Percentiles rank a stretch among this genome's conserved stretches.
phyloP scores from a whole-genome alignment of 1,139 yeast genomes.

The Taphrina wiesneri region DNA sequence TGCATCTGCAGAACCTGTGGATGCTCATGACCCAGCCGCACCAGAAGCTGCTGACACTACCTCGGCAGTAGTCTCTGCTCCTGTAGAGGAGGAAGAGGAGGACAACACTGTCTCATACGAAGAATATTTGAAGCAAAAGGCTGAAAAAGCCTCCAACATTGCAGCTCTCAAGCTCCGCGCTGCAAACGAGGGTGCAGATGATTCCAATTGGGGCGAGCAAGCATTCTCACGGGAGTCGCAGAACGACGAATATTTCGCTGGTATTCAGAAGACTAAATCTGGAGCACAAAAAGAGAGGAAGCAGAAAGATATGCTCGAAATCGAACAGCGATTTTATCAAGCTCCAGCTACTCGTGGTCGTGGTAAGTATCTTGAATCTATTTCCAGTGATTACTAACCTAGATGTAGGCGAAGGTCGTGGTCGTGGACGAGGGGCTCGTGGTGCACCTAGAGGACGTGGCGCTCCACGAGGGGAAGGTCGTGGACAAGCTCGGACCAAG shows the following conservation, averaged over 20 bases:
- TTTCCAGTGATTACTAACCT: not conserved
- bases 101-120: constrained; percentile 59
- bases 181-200: constrained; percentile 63
- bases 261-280: constrained; percentile 54
- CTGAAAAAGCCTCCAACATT: constrained; percentile 46
- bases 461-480: constrained; percentile 45
- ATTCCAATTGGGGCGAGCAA: constrained; percentile 50
- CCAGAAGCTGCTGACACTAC: constrained; percentile 64
- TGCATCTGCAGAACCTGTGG: constrained; percentile 54
- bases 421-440: constrained; percentile 36
- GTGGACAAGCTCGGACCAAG: constrained; percentile 37
- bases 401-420: constrained; percentile 23
- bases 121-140: constrained; percentile 65
- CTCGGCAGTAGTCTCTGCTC: constrained; percentile 26
- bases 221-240: constrained; percentile 42
- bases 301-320: constrained; percentile 67
- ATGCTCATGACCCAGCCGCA: constrained; percentile 66
- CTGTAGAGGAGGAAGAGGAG: constrained; percentile 43
- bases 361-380: not conserved
- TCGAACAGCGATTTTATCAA: constrained; percentile 58
- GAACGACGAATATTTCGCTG: constrained; percentile 51
- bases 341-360: constrained; percentile 32
- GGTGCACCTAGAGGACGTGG: constrained; percentile 46
- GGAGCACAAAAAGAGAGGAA: constrained; percentile 53
- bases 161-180: constrained; percentile 51